These are phyloP conservation scores for Trichoderma orchidacearum DNA, from an alignment of 495 filamentous ascomycete species.

Conservation along the genomic window DNA sequence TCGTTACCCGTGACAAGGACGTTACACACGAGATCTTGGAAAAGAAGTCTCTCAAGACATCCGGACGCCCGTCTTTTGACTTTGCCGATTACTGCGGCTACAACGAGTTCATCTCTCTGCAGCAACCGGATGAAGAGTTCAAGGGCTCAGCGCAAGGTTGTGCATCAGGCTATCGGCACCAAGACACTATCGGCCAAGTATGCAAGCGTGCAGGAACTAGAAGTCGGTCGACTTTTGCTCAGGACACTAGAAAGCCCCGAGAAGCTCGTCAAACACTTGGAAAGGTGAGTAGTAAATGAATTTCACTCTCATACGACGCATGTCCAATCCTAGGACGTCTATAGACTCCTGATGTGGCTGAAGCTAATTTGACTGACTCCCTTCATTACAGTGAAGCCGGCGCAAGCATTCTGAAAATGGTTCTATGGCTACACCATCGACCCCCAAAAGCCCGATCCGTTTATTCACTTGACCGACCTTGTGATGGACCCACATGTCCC, in stretches of 20 bases:
- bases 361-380: not conserved
- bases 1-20: conserved; percentile 11
- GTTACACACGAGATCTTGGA: conserved; percentile 9
- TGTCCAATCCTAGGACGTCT: no score
- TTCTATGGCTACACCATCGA: conserved; percentile 32
- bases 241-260: conserved; percentile 16
- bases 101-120: not conserved
- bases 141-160: not conserved
- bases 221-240: conserved; percentile 19
- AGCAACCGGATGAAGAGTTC: not conserved
- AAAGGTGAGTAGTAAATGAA: conserved; percentile 9
- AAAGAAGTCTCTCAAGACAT: conserved; percentile 8
- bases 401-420: conserved; percentile 25
- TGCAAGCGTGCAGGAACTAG: conserved; percentile 19
- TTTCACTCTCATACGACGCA: no score
- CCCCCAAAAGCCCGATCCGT: conserved; percentile 17
- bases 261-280: conserved; percentile 19
- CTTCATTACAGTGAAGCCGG: conserved; percentile 12
- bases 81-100: not conserved
- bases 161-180: not conserved
- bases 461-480: conserved; percentile 21
- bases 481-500: conserved; percentile 20
- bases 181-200: conserved; percentile 7
- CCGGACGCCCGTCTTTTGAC: not conserved
- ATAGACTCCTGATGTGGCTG: not conserved